These are phyloP conservation scores for Tylopilus sp. DNA, from an alignment of 1,284 basidiomycete species.

Conservation along the genomic window DNA sequence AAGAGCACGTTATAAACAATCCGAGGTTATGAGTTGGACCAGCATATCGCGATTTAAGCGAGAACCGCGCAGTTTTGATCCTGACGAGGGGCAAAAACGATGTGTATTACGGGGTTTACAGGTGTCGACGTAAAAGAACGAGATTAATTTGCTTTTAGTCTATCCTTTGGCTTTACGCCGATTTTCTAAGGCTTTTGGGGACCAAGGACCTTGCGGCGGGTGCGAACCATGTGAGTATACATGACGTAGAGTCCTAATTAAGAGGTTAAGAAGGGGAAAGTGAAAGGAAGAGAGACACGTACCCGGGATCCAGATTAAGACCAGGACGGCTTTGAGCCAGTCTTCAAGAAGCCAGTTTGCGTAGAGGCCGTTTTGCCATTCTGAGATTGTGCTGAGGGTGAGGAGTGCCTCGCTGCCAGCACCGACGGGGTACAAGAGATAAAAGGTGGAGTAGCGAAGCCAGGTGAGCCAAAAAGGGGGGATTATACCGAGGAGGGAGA, in stretches of 20 bases:
- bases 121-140: not conserved
- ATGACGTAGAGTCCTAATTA: constrained; percentile 64
- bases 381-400: constrained; percentile 74
- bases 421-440: constrained; percentile 88
- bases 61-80: constrained; percentile 4
- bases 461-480: constrained; percentile 46
- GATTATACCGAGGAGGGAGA: constrained; percentile 51
- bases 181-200: constrained; percentile 27
- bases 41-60: constrained; percentile 7
- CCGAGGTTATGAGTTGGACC: constrained; percentile 9
- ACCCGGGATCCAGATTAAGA: constrained; percentile 92
- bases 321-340: constrained; percentile 58
- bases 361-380: constrained; percentile 33
- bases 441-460: constrained; percentile 90
- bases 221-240: constrained; percentile 87
- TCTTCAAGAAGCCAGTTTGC: constrained; percentile 50
- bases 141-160: constrained; percentile 22
- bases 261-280: not conserved
- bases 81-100: not conserved
- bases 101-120: constrained; percentile 14
- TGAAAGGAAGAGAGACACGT: constrained; percentile 6
- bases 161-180: constrained; percentile 20
- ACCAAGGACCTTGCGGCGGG: constrained; percentile 75
- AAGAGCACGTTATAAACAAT: constrained; percentile 1
- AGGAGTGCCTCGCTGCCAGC: constrained; percentile 89